Conservation (phyloP, 176 grass and related monocot species). For the Aegilops umbellulata region DNA sequence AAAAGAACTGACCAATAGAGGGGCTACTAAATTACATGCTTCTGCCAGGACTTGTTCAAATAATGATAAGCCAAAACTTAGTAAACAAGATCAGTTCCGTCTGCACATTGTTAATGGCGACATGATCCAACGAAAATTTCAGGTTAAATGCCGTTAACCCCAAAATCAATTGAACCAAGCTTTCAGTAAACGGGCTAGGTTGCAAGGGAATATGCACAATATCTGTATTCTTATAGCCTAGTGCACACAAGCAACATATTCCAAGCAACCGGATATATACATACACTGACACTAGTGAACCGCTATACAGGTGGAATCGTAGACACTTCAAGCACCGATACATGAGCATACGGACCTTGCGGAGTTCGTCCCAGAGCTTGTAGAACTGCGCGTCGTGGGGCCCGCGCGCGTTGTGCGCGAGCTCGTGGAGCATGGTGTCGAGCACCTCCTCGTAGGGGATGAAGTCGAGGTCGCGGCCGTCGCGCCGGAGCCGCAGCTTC, state of each 20-base stretch:
- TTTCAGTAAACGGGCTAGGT: not conserved
- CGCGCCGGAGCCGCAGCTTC: slow-evolving; percentile 74
- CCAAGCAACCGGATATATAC: not conserved
- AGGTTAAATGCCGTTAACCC: not conserved
- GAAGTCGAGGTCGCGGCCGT: slow-evolving; percentile 72
- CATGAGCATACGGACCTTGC: slow-evolving; percentile 47
- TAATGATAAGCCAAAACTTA: not conserved
- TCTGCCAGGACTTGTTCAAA: not conserved
- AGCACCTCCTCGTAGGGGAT: slow-evolving; percentile 88
- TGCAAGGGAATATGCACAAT: not conserved
- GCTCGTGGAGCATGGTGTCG: slow-evolving; percentile 96
- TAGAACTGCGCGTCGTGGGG: slow-evolving; percentile 86
- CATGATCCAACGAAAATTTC: not conserved
- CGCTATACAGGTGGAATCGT: not conserved
- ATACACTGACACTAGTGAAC: not conserved
- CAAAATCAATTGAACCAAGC: not conserved
- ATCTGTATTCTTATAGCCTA: not conserved
- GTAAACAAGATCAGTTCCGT: not conserved
- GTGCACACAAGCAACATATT: not conserved
- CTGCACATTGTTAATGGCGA: not conserved
- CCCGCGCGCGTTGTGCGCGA: slow-evolving; percentile 70
- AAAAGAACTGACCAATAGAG: no score
- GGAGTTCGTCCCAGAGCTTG: slow-evolving; percentile 96
- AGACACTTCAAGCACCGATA: not conserved
- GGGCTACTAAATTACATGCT: not conserved